Base-by-base conservation (phyloP, 352 stramenopile species). In the Thraustochytrium striatum region DNA sequence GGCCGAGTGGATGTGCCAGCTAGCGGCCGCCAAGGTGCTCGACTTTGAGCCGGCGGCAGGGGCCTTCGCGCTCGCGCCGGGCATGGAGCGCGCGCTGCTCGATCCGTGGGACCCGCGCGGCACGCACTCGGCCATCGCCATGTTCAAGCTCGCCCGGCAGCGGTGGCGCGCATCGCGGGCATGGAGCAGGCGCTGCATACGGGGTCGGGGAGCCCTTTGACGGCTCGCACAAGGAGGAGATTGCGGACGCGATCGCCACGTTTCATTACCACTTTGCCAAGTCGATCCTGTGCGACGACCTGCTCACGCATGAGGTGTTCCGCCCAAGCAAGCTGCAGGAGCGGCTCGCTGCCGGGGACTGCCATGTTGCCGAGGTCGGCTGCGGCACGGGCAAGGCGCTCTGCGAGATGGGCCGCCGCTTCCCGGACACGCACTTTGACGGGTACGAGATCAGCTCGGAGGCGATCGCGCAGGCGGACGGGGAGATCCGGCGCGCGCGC, bases 201-300 rank as follows among this genome's bases (percentile, higher is more conserved):
- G 58, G 55, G 21, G n/a, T 81, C 39, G 70, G 70, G 16, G 41
- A 75, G 47, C 8, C 55, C 3, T 80, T 79, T 32, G 70, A 80
- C 32, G 70, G 47, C 47, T 78, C 70, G 2, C 61, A 55, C 65
- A 75, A 75, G 50, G 65, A 75, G n/a, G 70, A 80, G 25, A 78
- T 80, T 28, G 58, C 55, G n/a, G 61, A 19, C 21, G 21, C 33
- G 9, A 75, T 80, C 43, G 47, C 79, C 21, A 52, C 28, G 30
- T 57, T 80, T n/a, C 70, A 80, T 32, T 47, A 78, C 5, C 3
- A 72, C 19, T 13, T n/a, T 5, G 44, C 21, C 70, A 55, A 81
- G 58, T 44, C 36, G 13, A 25, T 32, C 11, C 47, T 80, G 11
- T 32, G 28, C 19, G 55, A 80, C 28, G 41, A 32, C 33, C 28